Base-by-base conservation (phyloP, 176 grass and related monocot genomes). In the Juncus effusus region DNA sequence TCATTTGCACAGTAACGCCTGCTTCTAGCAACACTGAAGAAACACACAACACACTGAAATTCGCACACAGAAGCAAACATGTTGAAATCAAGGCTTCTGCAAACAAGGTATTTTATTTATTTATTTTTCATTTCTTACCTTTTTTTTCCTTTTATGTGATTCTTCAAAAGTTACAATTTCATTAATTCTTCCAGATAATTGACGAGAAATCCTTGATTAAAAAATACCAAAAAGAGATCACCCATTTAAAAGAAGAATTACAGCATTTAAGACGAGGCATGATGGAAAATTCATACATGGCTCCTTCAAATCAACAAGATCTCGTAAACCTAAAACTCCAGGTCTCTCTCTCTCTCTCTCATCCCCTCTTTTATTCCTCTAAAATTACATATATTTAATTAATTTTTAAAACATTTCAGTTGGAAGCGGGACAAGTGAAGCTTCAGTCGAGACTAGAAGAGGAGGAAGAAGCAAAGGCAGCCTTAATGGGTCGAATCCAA, bases 171-270 rank as follows among this genome's bases (percentile, higher is more conserved):
- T 61, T 38, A 51, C 54, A 11, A 36, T 40, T 56, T 14, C 56
- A 40, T 42, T 59, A n/a, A 41, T 63, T 4, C 54, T 74, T 75
- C 6, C 74, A 97, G 93, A 97, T 97, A 92, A 91, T 97, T 15
- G 93, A 97, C 7, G 93, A 97, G 67, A 97, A 97, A 44, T 97
- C 93, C 63, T 90, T 97, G n/a, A 97, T 97, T 83, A 97, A 97
- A 80, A 97, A 97, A 56, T 97, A 97, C 63, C 93, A 97, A 85
- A 97, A 84, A 56, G 93, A 97, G 72, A 92, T 97, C 74, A 77
- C 85, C 63, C 77, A 74, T 60, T 72, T 97, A 70, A 97, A 97
- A 89, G 84, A 97, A 84, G 93, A 97, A 80, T 75, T 97, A 35
- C 85, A 97, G 67, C 93, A 89, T 75, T 51, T 97, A 70, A 89